Base-by-base conservation (phyloP, 2,329 filamentous ascomycete genomes). In the Trichoderma atrobrunneum region DNA sequence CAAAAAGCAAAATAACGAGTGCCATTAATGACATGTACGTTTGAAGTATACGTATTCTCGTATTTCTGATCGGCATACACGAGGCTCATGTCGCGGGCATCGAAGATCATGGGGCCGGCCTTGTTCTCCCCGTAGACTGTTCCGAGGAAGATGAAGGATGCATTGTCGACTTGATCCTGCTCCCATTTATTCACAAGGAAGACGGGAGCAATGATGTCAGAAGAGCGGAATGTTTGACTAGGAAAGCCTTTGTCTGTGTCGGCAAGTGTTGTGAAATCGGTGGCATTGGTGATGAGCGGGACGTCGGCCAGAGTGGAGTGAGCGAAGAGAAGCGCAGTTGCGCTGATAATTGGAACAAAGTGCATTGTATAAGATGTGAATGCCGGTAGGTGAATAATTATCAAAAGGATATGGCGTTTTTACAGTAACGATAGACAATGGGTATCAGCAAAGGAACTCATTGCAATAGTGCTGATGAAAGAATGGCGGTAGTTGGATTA, bases 1-100 rank as follows among this genome's bases (percentile, higher is more conserved):
- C 65, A 68, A 24, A 68, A 68, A 5, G 21, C 65, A 39, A 68
- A 43, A 16, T 59, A 68, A 7, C 65, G 65, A 10, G 51, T 30
- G 65, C 51, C 51, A 5, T 68, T 39, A 11, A 68, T 43, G 11
- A 30, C 7, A 26, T 59, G 26, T 8, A 43, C 32, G 34, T 59
- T 43, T 68, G 65, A 68, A 5, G 65, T 59, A 24, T 68, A 68
- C 2, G 65, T 30, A 21, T 68, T 68, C 16, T 68, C 65, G 5
- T 68, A 68, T 32, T 39, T 28, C 28, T 57, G 65, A 43, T 68
- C 65, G 1, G 65, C 65, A n/a, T 68, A 68, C 18, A 68, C 54
- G 26, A 68, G 65, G 11, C 51, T 59, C 51, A 68, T 57, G 3
- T 68, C 51, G 18, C 34, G 51, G 21, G 65, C 65, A 28, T 59